These are phyloP conservation scores for Aureobasidium sp. DNA, from an alignment of 2,329 filamentous ascomycete species.

Conservation along the genomic window DNA sequence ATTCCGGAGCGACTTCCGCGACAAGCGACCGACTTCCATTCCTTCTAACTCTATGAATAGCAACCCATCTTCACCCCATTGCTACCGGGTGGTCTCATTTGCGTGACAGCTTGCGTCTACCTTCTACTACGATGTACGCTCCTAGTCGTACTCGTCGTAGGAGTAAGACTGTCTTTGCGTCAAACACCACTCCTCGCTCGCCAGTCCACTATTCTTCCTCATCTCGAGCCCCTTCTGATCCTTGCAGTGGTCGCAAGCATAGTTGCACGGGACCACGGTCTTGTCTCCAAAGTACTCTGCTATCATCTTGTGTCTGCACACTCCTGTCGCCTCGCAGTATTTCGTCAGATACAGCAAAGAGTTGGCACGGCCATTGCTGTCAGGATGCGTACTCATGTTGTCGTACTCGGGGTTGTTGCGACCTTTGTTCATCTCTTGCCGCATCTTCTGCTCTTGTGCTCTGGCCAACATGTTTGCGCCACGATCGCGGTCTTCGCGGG, in stretches of 20 bases:
- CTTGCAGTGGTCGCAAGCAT: constrained; percentile 45
- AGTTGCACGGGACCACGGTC: constrained; percentile 32
- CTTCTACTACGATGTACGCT: background rate
- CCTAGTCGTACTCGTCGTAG: constrained; percentile 27
- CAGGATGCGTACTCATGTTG: constrained; percentile 35
- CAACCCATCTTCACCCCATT: background rate
- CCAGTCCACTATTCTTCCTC: constrained; percentile 38
- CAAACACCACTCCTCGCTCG: constrained; percentile 44
- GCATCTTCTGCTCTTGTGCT: constrained; percentile 30
- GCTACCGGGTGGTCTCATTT: too few species aligned
- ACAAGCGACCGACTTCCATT: background rate
- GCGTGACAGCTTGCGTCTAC: background rate
- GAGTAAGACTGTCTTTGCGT: constrained; percentile 41
- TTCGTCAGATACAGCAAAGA: constrained; percentile 54
- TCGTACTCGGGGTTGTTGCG: constrained; percentile 33
- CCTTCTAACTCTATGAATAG: too few species aligned
- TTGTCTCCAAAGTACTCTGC: constrained; percentile 71
- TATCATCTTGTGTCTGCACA: constrained; percentile 70
- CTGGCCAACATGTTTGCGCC: constrained; percentile 50
- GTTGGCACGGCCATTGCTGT: constrained; percentile 35
- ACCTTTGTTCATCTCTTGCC: constrained; percentile 22
- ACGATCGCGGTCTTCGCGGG: constrained; percentile 74
- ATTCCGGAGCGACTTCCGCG: background rate
- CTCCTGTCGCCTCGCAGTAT: constrained; percentile 71
- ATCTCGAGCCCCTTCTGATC: constrained; percentile 35